Percentiles rank a stretch among this genome's conserved stretches.
These are phyloP conservation scores for Leccinum pachyderme DNA, from an alignment of 1,284 basidiomycete species.

Conservation along the genomic window DNA sequence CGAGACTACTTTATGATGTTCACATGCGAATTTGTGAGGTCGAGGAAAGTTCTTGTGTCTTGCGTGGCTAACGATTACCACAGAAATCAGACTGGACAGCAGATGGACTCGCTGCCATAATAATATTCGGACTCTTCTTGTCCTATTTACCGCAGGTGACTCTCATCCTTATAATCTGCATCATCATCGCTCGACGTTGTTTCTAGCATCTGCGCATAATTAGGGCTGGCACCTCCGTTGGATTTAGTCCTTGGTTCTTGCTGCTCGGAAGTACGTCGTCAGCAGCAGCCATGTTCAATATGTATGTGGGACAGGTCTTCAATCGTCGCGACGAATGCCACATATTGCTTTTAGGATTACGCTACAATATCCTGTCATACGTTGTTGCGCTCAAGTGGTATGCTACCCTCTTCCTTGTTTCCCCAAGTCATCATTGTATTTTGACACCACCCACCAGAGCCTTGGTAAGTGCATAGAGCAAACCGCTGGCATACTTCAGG, in stretches of 20 bases:
- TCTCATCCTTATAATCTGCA: slow-evolving; percentile 1
- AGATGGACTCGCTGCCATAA: slow-evolving; percentile 67
- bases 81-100: slow-evolving; percentile 74
- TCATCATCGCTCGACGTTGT: background rate
- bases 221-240: slow-evolving; percentile 74
- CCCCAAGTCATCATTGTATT: background rate
- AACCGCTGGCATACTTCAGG: slow-evolving; percentile 82
- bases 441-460: slow-evolving; percentile 43
- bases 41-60: background rate
- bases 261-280: slow-evolving; percentile 87
- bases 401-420: slow-evolving; percentile 31
- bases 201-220: slow-evolving; percentile 74
- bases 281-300: slow-evolving; percentile 79
- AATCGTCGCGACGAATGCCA: background rate
- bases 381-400: slow-evolving; percentile 79
- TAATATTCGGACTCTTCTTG: slow-evolving; percentile 79
- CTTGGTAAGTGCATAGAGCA: slow-evolving; percentile 77
- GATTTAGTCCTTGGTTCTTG: slow-evolving; percentile 92
- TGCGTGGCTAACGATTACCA: slow-evolving; percentile 25
- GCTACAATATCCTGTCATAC: slow-evolving; percentile 85
- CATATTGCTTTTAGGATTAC: slow-evolving; percentile 52
- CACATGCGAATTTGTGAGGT: slow-evolving; percentile 22
- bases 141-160: slow-evolving; percentile 88
- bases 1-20: background rate
- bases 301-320: slow-evolving; percentile 43